These are phyloP conservation scores for Boechera divaricarpa DNA, from an alignment of 345 rosid genomes.

Conservation along the genomic window DNA sequence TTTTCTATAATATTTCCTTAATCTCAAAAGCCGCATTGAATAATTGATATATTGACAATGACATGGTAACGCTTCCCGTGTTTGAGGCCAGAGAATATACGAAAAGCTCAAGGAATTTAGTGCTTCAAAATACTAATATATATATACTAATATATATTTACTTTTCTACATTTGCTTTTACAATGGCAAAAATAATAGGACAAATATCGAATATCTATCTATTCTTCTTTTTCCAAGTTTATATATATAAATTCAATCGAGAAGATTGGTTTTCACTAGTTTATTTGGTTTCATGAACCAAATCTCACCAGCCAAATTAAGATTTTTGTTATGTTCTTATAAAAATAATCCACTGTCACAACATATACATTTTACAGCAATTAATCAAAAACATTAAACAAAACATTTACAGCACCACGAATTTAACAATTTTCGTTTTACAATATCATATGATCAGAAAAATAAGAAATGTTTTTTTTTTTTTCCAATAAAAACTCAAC, in stretches of 20 bases:
- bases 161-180: not conserved
- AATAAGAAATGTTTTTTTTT: not conserved
- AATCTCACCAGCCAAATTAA: not conserved
- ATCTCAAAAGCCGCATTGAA: not conserved
- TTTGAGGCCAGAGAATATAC: conserved; percentile 4
- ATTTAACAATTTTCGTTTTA: not conserved
- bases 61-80: not conserved
- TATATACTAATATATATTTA: not conserved
- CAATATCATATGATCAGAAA: not conserved
- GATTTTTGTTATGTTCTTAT: no score
- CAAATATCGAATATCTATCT: not conserved
- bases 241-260: no score
- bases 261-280: not conserved
- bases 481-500: not conserved
- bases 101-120: not conserved
- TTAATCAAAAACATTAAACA: not conserved
- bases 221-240: no score
- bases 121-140: not conserved
- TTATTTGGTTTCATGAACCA: not conserved
- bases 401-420: conserved; percentile 7
- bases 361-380: not conserved
- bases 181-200: not conserved
- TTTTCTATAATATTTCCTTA: no score
- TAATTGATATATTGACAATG: not conserved
- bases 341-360: not conserved